Percentiles rank a stretch among this genome's conserved stretches.
Conservation (phyloP, 2,329 filamentous ascomycete species). For the Bipolaris zeicola region DNA sequence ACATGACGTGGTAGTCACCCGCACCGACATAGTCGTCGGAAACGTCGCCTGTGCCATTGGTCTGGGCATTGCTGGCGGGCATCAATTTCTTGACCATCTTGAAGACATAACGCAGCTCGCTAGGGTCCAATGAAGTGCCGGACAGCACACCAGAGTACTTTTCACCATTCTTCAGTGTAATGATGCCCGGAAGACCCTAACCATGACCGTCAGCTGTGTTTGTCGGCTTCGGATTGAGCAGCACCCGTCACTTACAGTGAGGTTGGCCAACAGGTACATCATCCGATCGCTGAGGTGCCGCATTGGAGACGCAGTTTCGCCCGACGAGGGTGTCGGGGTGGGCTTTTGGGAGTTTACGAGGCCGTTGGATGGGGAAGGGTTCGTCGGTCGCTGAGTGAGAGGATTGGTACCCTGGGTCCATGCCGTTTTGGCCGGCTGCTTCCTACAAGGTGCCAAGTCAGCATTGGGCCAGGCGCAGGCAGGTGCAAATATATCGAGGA, state of each 20-base stretch:
- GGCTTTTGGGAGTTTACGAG: constrained; percentile 52
- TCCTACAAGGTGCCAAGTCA: constrained; percentile 46
- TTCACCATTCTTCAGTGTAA: constrained; percentile 66
- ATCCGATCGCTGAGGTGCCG: constrained; percentile 66
- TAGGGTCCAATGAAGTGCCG: constrained; percentile 58
- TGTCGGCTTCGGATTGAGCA: background rate
- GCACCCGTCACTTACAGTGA: constrained; percentile 57
- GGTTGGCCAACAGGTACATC: constrained; percentile 63
- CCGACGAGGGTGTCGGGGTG: constrained; percentile 42
- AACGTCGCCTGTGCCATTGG: constrained; percentile 53
- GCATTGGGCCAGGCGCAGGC: constrained; percentile 26
- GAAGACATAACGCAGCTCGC: constrained; percentile 61
- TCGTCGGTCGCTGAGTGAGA: constrained; percentile 61
- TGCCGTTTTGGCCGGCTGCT: constrained; percentile 61
- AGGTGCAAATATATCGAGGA: constrained; percentile 8
- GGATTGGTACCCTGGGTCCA: constrained; percentile 67
- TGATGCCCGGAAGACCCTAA: constrained; percentile 61
- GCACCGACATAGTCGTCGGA: constrained; percentile 54
- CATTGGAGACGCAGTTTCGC: constrained; percentile 60
- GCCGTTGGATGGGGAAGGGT: constrained; percentile 60
- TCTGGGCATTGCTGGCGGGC: constrained; percentile 47
- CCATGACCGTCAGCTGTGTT: constrained; percentile 17
- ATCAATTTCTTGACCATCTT: constrained; percentile 68
- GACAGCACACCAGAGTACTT: constrained; percentile 67
- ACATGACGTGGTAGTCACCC: constrained; percentile 60